Conservation (phyloP, 768 basidiomycete species). For the Collybiopsis luxurians region DNA sequence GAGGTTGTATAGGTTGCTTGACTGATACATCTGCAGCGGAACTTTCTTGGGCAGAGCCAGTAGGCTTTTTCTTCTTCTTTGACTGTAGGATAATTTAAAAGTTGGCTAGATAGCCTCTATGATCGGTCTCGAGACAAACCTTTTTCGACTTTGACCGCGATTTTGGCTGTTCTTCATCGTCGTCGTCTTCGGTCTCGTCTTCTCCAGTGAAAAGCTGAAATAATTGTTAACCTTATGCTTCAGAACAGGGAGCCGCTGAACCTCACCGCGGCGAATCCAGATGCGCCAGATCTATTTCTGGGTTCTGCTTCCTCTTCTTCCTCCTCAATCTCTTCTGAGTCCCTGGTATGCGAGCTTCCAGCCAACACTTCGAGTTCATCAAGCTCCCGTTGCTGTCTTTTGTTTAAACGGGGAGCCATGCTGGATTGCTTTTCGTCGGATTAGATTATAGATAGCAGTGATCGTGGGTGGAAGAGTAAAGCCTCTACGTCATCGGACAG, state of each 20-base stretch:
- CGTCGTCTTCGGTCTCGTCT: conserved; percentile 35
- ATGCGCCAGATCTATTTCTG: conserved; percentile 11
- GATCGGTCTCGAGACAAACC: neutral
- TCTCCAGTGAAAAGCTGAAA: conserved; percentile 38
- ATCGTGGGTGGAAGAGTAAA: neutral
- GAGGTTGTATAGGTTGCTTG: conserved; percentile 11
- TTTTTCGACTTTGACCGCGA: conserved; percentile 10
- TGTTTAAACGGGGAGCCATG: conserved; percentile 61
- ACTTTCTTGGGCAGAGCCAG: neutral
- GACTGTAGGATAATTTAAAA: conserved; percentile 10
- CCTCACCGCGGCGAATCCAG: conserved; percentile 46
- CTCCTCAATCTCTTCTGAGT: conserved; percentile 34
- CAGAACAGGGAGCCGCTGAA: conserved; percentile 6
- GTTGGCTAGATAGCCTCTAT: neutral
- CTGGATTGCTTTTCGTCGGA: neutral
- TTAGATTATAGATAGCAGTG: neutral
- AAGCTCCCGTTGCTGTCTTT: conserved; percentile 82
- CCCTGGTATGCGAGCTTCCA: conserved; percentile 22
- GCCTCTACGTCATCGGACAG: too few species aligned
- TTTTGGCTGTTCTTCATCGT: conserved; percentile 36
- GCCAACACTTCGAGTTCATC: conserved; percentile 71
- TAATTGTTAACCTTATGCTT: conserved; percentile 4
- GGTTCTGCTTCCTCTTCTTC: conserved; percentile 15
- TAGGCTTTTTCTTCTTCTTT: conserved; percentile 39
- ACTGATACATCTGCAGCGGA: neutral